Evolutionary conservation across 345 rosid genomes (phyloP).

Genomic region (Cardamine resedifolia): DNA sequence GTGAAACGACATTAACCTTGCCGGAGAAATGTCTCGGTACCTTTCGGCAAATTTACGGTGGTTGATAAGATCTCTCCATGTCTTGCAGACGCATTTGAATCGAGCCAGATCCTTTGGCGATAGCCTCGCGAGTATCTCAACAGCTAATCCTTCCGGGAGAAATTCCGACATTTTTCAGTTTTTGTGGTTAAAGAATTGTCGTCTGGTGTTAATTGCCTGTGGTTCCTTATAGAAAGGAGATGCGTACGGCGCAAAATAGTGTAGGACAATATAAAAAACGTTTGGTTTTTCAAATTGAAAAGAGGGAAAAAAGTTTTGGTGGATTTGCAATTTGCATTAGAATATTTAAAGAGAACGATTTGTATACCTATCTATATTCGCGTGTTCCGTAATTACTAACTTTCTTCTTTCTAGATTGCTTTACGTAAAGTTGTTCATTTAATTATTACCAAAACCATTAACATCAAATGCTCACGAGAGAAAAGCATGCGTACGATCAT

Average conservation of each 20-base stretch:
- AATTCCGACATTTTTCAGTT: conserved; percentile 3
- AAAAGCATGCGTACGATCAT: not conserved
- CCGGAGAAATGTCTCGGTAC: conserved; percentile 14
- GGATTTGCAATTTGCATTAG: conserved; percentile 3
- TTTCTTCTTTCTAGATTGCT: not conserved
- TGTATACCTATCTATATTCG: not conserved
- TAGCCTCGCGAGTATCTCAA: conserved; percentile 32
- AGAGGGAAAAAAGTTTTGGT: not conserved
- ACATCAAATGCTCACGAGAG: not conserved
- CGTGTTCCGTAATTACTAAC: not conserved
- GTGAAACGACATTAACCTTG: conserved; percentile 8
- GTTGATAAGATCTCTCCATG: conserved; percentile 33
- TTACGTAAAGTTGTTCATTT: not conserved
- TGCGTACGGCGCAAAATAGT: not conserved
- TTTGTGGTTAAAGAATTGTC: conserved; percentile 5
- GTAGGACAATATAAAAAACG: not conserved
- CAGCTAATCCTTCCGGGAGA: conserved; percentile 27
- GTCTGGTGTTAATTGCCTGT: not conserved
- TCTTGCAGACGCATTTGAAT: conserved; percentile 33
- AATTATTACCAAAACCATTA: not conserved
- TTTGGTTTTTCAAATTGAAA: not conserved
- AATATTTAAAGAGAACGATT: not conserved
- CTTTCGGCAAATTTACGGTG: conserved; percentile 3
- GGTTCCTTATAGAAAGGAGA: conserved; percentile 6
- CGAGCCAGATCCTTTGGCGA: conserved; percentile 27